phyloP scores from a whole-genome alignment of 345 rosid species.

The Camelina laxa region DNA sequence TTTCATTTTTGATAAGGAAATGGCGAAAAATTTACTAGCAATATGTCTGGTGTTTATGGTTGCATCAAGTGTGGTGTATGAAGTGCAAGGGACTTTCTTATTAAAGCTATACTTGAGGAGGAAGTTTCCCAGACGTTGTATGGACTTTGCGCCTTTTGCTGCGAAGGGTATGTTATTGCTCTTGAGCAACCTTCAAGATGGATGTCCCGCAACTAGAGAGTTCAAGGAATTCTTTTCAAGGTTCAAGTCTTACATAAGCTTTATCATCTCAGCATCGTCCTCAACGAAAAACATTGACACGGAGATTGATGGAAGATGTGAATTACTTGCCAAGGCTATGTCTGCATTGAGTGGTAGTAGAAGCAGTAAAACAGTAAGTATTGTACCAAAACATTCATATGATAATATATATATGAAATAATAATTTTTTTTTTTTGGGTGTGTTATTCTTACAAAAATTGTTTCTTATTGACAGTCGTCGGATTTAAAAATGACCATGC shows the following conservation, averaged over 20 bases:
- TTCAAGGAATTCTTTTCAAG: slow-evolving; percentile 16
- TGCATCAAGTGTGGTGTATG: slow-evolving; percentile 38
- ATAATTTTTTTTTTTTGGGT: too few relatives aligned
- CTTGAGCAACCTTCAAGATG: not conserved
- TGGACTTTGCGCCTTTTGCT: slow-evolving; percentile 33
- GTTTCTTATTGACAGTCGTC: not conserved
- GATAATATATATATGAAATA: not conserved
- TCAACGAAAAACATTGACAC: not conserved
- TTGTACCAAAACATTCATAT: not conserved
- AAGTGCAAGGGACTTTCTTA: slow-evolving; percentile 38
- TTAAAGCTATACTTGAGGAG: slow-evolving; percentile 27
- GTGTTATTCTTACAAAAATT: not conserved
- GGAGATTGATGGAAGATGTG: not conserved
- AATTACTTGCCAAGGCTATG: not conserved
- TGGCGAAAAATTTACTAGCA: slow-evolving; percentile 34
- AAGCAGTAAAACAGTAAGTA: slow-evolving; percentile 4
- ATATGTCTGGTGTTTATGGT: slow-evolving; percentile 34
- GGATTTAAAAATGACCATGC: not conserved
- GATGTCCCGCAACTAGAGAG: slow-evolving; percentile 25
- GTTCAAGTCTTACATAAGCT: not conserved
- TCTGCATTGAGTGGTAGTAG: not conserved
- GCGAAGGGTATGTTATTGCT: slow-evolving; percentile 23
- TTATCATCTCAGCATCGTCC: not conserved
- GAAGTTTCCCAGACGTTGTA: not conserved
- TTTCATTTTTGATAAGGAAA: slow-evolving; percentile 3